These are phyloP conservation scores for Triticum aestivum DNA, from an alignment of 176 grass and related monocot species.

Conservation along the genomic window DNA sequence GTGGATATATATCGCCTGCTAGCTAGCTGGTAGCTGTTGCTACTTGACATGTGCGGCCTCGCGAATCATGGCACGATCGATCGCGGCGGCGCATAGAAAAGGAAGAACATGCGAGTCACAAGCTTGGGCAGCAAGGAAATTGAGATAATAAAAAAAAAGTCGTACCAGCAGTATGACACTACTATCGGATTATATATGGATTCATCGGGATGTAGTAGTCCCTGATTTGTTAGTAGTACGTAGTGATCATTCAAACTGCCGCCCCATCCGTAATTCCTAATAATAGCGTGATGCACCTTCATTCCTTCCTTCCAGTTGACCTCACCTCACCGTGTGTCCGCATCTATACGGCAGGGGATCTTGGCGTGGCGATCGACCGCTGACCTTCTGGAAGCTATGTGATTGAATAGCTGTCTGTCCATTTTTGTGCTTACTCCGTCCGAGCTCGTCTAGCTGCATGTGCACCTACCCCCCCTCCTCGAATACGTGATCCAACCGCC, in stretches of 20 bases:
- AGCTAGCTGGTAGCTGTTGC: background rate
- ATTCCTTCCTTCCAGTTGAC: background rate
- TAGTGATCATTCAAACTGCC: too few relatives aligned
- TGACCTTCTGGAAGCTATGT: background rate
- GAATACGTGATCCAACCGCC: too few relatives aligned
- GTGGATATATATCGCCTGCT: background rate
- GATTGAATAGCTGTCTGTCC: too few relatives aligned
- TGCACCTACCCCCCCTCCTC: too few relatives aligned
- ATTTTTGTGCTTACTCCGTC: too few relatives aligned
- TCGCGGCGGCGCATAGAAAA: background rate
- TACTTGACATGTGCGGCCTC: background rate
- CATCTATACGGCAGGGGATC: background rate
- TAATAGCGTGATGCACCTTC: background rate
- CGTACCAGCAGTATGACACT: background rate
- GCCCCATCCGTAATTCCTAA: too few relatives aligned
- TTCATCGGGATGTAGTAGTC: too few relatives aligned
- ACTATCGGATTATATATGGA: background rate
- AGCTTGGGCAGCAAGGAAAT: background rate
- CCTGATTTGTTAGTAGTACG: too few relatives aligned
- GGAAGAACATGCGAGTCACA: background rate
- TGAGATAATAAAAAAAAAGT: background rate
- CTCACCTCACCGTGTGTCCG: background rate
- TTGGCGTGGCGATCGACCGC: background rate
- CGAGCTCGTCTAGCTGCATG: too few relatives aligned
- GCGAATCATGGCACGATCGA: background rate